Base-by-base conservation (phyloP, 768 basidiomycete species). In the Lactarius sp. region DNA sequence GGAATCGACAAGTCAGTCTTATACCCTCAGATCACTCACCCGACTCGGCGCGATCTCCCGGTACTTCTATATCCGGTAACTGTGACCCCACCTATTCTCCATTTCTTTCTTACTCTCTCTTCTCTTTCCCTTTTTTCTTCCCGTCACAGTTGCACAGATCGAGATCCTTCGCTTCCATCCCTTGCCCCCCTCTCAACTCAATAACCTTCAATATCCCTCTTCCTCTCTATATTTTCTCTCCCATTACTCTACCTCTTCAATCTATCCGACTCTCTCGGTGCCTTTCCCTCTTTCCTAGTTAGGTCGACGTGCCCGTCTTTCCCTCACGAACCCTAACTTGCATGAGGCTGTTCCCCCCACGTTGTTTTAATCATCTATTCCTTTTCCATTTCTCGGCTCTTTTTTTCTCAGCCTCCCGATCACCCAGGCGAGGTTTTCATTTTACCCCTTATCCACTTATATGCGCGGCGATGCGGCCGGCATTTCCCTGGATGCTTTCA, bases 301-400 rank as follows among this genome's bases (percentile, higher is more conserved):
- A 8, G 31, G 10, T 14, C 36, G 31, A 46, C 44, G 22, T 22
- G 37, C 47, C 46, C 20, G 33, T 31, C 14, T 60, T 54, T n/a
- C 14, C 33, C 27, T 39, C 60, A 46, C 31, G 51, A 50, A 54
- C 59, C 66, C 39, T 65, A 54, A 44, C 47, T 56, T n/a, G 39
- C 52, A 58, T 52, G 67, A 68, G 67, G 67, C 67, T 58, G 61
- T 58, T 58, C 55, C 41, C 33, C 39, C 57, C 67, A 68, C 67
- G 67, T 68, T 68, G 47, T 60, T 68, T 68, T 68, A 67, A 67
- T 67, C 52, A 65, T 59, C 64, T 53, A 66, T 67, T 9, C 67
- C 61, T 68, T 68, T 68, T 67, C 64, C 61, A 59, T 58, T 65
- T 66, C 59, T 65, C 66, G 60, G 57, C 56, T 52, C 67, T 60